These are phyloP conservation scores for Nephelium lappaceum DNA, from an alignment of 345 rosid genomes.

Conservation along the genomic window DNA sequence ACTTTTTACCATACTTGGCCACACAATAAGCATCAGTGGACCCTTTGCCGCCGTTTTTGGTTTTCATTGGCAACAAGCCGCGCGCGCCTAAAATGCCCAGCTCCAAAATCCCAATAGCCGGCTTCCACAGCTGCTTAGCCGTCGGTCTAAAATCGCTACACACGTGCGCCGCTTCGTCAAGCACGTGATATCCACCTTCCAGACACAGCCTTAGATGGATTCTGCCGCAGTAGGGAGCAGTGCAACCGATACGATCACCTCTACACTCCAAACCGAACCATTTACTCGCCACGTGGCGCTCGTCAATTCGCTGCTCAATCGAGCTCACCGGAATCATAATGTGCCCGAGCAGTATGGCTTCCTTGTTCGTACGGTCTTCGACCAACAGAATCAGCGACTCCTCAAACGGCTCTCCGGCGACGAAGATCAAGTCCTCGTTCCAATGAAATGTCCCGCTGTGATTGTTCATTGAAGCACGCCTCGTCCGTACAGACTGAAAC, in stretches of 20 bases:
- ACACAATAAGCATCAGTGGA: conserved; percentile 95
- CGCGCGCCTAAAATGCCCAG: conserved; percentile 93
- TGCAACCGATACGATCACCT: conserved; percentile 17
- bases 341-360: conserved; percentile 56
- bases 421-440: conserved; percentile 86
- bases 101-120: conserved; percentile 84
- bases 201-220: conserved; percentile 72
- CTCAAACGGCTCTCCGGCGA: conserved; percentile 94
- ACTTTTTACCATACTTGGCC: conserved; percentile 95
- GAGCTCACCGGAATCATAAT: conserved; percentile 64
- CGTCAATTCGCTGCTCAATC: conserved; percentile 80
- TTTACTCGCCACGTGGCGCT: conserved; percentile 67
- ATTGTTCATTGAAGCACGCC: conserved; percentile 75
- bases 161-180: conserved; percentile 97
- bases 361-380: conserved; percentile 78
- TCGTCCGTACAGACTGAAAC: conserved; percentile 76
- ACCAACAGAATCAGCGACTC: conserved; percentile 66
- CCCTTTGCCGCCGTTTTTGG: conserved; percentile 68
- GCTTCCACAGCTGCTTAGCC: conserved; percentile 97
- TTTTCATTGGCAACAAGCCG: conserved; percentile 87
- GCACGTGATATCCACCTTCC: conserved; percentile 99
- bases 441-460: conserved; percentile 80
- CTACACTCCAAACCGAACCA: conserved; percentile 67
- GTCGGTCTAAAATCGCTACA: conserved; percentile 98
- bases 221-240: conserved; percentile 64